Evolutionary conservation across 179 eudicot genomes (phyloP), one percentile per base, ranked within the genome.

Genomic region (Beta lomatogona): DNA sequence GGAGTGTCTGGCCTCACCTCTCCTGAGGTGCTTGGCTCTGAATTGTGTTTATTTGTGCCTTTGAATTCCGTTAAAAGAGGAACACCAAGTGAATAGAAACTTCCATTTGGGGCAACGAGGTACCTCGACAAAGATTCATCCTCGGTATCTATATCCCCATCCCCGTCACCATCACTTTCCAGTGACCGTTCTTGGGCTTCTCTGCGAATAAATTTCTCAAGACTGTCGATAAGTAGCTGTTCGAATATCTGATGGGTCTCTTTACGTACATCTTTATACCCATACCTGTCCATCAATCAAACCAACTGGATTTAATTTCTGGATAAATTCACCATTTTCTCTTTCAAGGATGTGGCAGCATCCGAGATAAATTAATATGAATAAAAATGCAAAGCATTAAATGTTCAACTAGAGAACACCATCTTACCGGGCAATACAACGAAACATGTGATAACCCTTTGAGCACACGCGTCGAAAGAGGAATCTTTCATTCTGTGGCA

Each of bases 131-230:
- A 81, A 48, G 91, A 76, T 57, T 88, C 83, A 55, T 87, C 84
- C 52, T 89, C 97, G 7, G 88, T 89, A 81, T 92, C 96, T 54
- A 84, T 83, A 73, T 94, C 93, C 2, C 87, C 83, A 67, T 92
- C 95, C 18, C 83, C 89, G 25, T 93, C 99, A 48, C 89, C 91
- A 76, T 92, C 98, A 75, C 99, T 96, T 83, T 94, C 99, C 66
- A 96, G 76, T 54, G 95, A 92, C 54, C 95, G 84, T 85, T 96
- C 99, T 81, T 94, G 99, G 71, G 99, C 99, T 90, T 96, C 99
- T 68, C 94, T 85, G 72, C 95, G 95, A 65, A 96, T 93, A 83
- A 90, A 96, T 83, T 94, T 96, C 87, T 96, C 99, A 74, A 96
- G 92, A 79, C 97, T 93, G 83, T 96, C 99, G 54, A 96, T 93